Conservation (phyloP, 345 rosid genomes). For the Salix koriyanagi region DNA sequence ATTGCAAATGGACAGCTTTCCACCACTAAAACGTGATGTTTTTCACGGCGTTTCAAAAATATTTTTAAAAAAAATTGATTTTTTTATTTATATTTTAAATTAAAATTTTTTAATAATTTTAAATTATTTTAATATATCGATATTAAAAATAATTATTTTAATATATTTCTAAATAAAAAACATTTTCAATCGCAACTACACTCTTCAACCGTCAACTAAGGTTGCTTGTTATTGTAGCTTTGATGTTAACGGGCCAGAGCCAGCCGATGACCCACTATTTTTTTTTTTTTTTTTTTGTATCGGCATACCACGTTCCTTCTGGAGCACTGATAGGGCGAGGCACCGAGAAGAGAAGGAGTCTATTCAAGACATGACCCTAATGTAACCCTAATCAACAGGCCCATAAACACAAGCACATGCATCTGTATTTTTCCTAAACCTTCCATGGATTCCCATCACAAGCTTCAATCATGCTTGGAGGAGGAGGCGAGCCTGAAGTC, state of each 20-base stretch:
- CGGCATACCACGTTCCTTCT: slow-evolving; percentile 41
- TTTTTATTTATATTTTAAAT: too few species aligned
- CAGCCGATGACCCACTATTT: slow-evolving; percentile 14
- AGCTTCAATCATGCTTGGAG: slow-evolving; percentile 3
- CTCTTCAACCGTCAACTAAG: background rate
- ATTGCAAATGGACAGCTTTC: slow-evolving; percentile 23
- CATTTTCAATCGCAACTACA: too few species aligned
- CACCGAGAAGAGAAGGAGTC: slow-evolving; percentile 5
- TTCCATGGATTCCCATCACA: background rate
- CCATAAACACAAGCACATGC: slow-evolving; percentile 40
- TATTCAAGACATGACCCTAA: slow-evolving; percentile 27
- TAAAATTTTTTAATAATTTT: too few species aligned
- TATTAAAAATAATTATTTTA: too few species aligned
- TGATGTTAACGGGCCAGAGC: slow-evolving; percentile 31
- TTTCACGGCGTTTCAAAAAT: too few species aligned
- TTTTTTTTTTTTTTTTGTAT: background rate
- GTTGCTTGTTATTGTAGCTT: slow-evolving; percentile 5
- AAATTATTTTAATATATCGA: accelerated
- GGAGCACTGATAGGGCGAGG: background rate
- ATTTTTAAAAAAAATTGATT: too few species aligned
- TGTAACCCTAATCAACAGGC: slow-evolving; percentile 31
- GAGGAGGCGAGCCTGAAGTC: background rate
- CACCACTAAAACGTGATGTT: background rate
- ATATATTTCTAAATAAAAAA: too few species aligned
- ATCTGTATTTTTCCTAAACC: slow-evolving; percentile 17